Evolutionary conservation across 768 basidiomycete genomes (phyloP), one percentile per base, ranked within the genome.

Genomic region (Termitomyces sp.): DNA sequence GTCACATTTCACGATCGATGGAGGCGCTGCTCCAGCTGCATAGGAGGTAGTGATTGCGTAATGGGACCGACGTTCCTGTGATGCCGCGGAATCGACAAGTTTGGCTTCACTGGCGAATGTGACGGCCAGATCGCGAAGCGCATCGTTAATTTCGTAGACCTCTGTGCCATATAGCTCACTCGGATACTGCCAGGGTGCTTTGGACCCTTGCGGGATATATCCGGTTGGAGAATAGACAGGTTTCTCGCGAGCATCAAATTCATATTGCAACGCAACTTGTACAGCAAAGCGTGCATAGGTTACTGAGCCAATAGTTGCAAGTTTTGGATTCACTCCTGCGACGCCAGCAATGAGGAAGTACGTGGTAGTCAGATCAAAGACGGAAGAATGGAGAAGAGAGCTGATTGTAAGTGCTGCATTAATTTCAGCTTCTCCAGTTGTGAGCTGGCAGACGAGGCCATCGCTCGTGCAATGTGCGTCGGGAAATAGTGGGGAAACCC

Each of bases 341-440:
- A 61, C 51, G 4, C 57, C 60, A 6, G 60, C 57, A 26, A 61
- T 61, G 33, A 61, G 49, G 49, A 61, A 61, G 36, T 61, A 58
- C 3, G 60, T 56, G 12, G 49, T 50, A 4, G 50, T 55, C 6
- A 61, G 60, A 40, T 61, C 56, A 6, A 61, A 61, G 52, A 54
- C 20, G 28, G 60, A 43, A 18, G 56, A 54, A 22, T 61, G 53
- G 32, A 61, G 53, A 5, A 61, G 24, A 20, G 60, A 40, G 16
- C 24, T 50, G 32, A 61, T 51, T 18, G 45, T 61, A n/a, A 61
- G 35, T 18, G 60, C 60, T n/a, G 60, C 60, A 46, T 61, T 61
- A 24, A 61, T 58, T 54, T 61, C 60, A 16, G 51, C 60, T 35
- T 54, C 45, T 9, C 60, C 60, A 22, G 60, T 58, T 28, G 54